These are phyloP conservation scores for Micractinium conductrix DNA, from an alignment of 139 green algal genomes.

Conservation along the genomic window DNA sequence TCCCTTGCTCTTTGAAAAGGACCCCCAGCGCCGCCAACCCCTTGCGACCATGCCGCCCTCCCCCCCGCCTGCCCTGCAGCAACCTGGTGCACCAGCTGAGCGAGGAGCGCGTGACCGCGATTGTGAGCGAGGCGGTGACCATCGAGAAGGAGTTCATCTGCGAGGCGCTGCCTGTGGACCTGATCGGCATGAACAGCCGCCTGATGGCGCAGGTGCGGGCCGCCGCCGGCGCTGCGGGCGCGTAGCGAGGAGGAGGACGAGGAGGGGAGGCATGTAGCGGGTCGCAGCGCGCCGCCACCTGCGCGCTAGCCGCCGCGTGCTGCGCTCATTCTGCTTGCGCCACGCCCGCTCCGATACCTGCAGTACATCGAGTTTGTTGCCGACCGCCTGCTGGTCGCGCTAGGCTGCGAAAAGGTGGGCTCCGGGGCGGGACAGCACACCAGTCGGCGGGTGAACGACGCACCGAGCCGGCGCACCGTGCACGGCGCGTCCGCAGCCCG, in stretches of 20 bases:
- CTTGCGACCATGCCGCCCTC: not conserved
- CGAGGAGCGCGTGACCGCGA: constrained; percentile 68
- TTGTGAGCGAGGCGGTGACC: constrained; percentile 90
- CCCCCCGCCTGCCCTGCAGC: constrained; percentile 42
- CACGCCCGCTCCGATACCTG: not conserved
- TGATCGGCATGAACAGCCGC: constrained; percentile 90
- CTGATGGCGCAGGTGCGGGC: constrained; percentile 60
- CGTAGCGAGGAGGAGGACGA: too few species aligned
- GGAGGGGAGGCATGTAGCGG: too few species aligned
- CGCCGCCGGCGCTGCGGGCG: not conserved
- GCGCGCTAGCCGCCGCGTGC: too few species aligned
- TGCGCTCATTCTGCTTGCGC: not conserved
- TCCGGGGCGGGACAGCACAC: too few species aligned
- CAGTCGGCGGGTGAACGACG: too few species aligned
- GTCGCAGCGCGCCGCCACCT: too few species aligned
- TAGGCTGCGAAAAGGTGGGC: constrained; percentile 88
- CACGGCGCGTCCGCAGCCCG: too few species aligned
- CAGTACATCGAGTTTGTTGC: constrained; percentile 99
- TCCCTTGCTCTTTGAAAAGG: not conserved
- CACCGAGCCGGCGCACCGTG: too few species aligned
- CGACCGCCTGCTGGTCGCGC: constrained; percentile 92
- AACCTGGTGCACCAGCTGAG: constrained; percentile 85
- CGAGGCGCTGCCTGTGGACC: constrained; percentile 84
- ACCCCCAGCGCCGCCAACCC: too few species aligned
- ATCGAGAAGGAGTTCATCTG: constrained; percentile 98